These are phyloP conservation scores for Nicotiana tomentosiformis DNA, from an alignment of 257 asterid genomes.

Conservation along the genomic window DNA sequence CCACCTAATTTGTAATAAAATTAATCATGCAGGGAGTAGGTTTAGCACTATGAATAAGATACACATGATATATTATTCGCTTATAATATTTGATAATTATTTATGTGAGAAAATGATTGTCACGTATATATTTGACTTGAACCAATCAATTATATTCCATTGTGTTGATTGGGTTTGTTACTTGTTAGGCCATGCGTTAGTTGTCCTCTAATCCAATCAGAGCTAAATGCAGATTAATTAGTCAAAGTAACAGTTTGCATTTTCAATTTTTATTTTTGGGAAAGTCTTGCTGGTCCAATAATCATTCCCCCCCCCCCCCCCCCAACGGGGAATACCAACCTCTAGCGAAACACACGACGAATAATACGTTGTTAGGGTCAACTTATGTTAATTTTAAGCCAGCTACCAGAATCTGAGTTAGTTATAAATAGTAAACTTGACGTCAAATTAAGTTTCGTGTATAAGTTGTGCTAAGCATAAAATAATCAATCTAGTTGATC, in stretches of 20 bases:
- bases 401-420: neutral
- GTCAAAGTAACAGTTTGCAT: neutral
- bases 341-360: neutral
- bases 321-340: no score
- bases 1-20: constrained; percentile 1
- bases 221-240: neutral
- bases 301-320: no score
- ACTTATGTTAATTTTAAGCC: neutral
- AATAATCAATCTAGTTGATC: neutral
- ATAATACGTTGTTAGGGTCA: neutral
- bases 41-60: constrained; percentile 1
- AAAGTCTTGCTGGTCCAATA: neutral
- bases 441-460: neutral
- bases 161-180: constrained; percentile 8
- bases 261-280: neutral
- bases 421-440: neutral
- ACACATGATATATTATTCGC: neutral
- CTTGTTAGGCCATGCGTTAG: constrained; percentile 4
- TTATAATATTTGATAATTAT: neutral
- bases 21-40: constrained; percentile 14
- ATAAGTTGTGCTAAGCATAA: neutral
- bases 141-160: neutral
- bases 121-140: constrained; percentile 18
- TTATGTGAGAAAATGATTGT: constrained; percentile 10
- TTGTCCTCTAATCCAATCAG: constrained; percentile 1